Conservation (phyloP, 2,329 filamentous ascomycete species). For the Calonectria ilicicola region DNA sequence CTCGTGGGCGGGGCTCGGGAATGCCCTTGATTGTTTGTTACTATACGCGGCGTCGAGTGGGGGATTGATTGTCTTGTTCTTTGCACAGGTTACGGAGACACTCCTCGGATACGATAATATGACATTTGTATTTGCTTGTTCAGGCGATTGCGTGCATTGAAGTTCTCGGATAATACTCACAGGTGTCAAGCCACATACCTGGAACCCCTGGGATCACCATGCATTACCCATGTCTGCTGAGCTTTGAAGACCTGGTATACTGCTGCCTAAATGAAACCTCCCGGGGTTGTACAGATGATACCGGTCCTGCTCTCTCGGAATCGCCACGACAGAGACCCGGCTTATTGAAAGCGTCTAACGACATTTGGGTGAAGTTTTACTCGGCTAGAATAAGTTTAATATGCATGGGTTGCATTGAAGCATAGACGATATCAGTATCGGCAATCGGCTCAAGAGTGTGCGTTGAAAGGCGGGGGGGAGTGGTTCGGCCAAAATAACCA, state of each 20-base stretch:
- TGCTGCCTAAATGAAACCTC: constrained; percentile 15
- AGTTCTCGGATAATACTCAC: neutral
- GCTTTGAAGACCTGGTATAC: neutral
- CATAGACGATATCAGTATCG: neutral
- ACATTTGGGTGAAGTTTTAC: neutral
- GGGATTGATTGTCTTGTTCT: constrained; percentile 10
- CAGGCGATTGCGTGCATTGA: neutral
- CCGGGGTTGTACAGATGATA: neutral
- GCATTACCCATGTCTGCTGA: neutral
- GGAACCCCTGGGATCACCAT: neutral
- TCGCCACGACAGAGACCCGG: too few relatives aligned
- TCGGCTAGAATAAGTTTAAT: constrained; percentile 1
- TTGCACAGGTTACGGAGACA: constrained; percentile 18
- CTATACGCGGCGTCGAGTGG: constrained; percentile 22
- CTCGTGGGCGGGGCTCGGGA: constrained; percentile 20
- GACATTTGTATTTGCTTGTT: constrained; percentile 13
- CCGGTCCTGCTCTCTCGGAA: neutral
- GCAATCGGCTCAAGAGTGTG: neutral
- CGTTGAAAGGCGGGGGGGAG: neutral
- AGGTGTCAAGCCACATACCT: neutral
- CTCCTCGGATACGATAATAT: constrained; percentile 27
- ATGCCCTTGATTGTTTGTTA: constrained; percentile 21
- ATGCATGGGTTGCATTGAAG: neutral
- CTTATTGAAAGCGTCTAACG: neutral
- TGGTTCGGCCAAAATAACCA: too few relatives aligned